Conservation (phyloP, 208 protist species). For the Strigomonas culicis region DNA sequence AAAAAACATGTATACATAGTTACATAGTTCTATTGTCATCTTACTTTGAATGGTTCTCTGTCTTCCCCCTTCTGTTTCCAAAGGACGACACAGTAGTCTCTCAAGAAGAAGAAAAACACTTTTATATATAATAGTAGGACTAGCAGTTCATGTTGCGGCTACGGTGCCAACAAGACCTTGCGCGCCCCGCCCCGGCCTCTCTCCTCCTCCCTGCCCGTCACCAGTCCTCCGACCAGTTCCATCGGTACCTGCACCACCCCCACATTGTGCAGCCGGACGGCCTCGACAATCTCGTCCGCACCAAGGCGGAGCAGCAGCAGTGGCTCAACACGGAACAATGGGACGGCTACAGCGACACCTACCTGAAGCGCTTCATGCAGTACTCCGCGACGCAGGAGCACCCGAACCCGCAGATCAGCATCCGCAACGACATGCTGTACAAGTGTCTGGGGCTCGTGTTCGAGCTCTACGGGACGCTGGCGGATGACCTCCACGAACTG, state of each 20-base stretch:
- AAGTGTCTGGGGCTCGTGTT: conserved; percentile 59
- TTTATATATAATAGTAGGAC: neutral
- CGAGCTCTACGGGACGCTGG: conserved; percentile 69
- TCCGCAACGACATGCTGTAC: conserved; percentile 52
- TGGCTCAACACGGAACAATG: conserved; percentile 90
- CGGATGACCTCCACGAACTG: conserved; percentile 70
- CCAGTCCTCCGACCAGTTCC: conserved; percentile 79
- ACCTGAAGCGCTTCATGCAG: conserved; percentile 77
- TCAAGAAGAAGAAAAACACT: neutral
- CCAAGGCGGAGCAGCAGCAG: conserved; percentile 77
- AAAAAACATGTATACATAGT: neutral
- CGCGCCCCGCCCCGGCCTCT: neutral
- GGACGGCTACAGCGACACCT: conserved; percentile 83
- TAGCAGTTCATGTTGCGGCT: neutral
- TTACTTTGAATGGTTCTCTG: neutral
- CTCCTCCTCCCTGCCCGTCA: neutral
- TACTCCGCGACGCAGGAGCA: conserved; percentile 78
- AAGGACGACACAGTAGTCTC: neutral
- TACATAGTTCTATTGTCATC: neutral
- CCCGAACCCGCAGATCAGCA: conserved; percentile 53
- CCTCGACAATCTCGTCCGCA: conserved; percentile 66
- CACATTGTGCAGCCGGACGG: conserved; percentile 84
- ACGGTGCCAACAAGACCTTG: neutral
- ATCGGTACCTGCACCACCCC: conserved; percentile 79
- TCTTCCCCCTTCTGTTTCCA: neutral